Percentiles rank a stretch among this genome's conserved stretches.
Evolutionary conservation across 176 grass and related monocot genomes (phyloP).

Genomic region (Themeda triandra): DNA sequence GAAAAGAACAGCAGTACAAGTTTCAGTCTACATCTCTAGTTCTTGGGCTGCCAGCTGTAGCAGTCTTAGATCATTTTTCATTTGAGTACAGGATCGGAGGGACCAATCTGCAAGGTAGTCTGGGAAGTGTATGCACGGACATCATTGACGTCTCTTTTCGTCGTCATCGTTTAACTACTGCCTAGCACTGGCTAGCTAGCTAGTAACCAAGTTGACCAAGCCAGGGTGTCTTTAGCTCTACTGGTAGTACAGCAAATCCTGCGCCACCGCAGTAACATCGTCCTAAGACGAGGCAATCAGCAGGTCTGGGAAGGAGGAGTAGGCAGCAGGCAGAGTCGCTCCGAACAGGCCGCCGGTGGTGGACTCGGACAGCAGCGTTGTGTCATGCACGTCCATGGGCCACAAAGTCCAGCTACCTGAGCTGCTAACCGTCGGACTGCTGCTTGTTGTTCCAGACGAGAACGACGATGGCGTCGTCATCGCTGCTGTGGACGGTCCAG

Average conservation of each 20-base stretch:
- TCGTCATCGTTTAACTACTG: neutral
- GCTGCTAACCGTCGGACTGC: neutral
- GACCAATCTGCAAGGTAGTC: no score
- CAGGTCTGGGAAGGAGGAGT: constrained; percentile 35
- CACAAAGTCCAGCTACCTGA: no score
- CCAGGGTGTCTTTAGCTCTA: neutral
- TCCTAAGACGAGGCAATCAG: constrained; percentile 28
- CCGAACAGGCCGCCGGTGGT: neutral
- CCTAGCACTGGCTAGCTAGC: no score
- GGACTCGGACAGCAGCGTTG: constrained; percentile 18
- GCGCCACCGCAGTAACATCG: neutral
- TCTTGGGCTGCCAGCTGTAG: no score
- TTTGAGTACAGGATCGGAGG: no score
- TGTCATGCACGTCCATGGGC: constrained; percentile 25
- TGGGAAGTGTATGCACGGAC: no score
- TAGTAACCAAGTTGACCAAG: neutral
- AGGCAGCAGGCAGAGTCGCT: neutral
- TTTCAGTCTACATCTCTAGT: no score
- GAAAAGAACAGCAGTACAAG: no score
- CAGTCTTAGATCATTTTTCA: no score
- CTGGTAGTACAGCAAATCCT: constrained; percentile 8
- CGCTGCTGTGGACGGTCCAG: neutral
- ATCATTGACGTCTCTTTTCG: neutral
- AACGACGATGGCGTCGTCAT: neutral
- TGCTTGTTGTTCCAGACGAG: no score